Base-by-base conservation (phyloP, 2,329 filamentous ascomycete species). In the Calonectria hawksworthii region DNA sequence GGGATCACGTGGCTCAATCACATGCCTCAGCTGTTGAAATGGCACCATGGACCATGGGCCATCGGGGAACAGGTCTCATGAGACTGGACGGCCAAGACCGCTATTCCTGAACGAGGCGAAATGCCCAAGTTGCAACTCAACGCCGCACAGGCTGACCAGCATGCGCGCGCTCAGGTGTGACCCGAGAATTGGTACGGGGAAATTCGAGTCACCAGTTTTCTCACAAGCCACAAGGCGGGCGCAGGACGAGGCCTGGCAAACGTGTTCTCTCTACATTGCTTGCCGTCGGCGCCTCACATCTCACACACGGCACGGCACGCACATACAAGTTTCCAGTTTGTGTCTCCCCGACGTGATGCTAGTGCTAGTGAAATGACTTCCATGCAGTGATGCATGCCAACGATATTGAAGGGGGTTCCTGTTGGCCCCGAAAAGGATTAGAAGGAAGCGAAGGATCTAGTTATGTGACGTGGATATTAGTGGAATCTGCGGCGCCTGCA, bases 361-460 rank as follows among this genome's bases (percentile, higher is more conserved):
- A 32, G n/a, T 11, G 21, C 28, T 59, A 44, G 16, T 14, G 51
- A 51, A 26, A 28, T 38, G 30, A 51, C 18, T 28, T 23, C 38
- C 34, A 32, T 52, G 38, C 47, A 61, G 38, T 38, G 41, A 41
- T 30, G 54, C 54, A 44, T 65, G 63, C 36, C 18, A 38, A 59
- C 44, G 36, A 70, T 30, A 59, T 64, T 73, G 59, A 59, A 47
- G 47, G 68, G 61, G 26, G 52, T 54, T 32, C n/a, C 59, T 52
- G 41, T 13, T 36, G 32, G 41, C 30, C n/a, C 56, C 51, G 32
- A 72, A 36, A 10, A 50, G 63, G 52, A 44, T 61, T 38, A 50
- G 32, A 30, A 68, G 23, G 54, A 66, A 28, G 44, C 56, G 61
- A 76, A 76, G 73, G 73, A 76, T 76, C 66, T 41, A n/a, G 44